Percentiles rank a stretch among this genome's conserved stretches.
Evolutionary conservation across 352 stramenopile genomes (phyloP).

Genomic region (Globisporangium uncinulatum): DNA sequence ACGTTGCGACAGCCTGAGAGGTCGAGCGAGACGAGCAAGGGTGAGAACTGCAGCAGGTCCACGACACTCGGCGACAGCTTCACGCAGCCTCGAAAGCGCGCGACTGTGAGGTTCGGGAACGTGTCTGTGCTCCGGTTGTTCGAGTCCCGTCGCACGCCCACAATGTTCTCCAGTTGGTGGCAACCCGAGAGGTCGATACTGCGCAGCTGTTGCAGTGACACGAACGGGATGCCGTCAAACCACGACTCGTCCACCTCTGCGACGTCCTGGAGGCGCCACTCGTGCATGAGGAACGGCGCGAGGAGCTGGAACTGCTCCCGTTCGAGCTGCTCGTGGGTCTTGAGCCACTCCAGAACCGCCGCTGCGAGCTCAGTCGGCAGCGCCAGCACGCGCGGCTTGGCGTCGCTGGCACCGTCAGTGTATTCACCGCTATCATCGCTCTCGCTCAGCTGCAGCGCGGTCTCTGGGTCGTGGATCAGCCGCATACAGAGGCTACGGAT

Average conservation of each 20-base stretch:
- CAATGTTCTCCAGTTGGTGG: conserved; percentile 41
- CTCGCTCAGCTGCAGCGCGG: conserved; percentile 6
- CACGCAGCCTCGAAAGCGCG: conserved; percentile 45
- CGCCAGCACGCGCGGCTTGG: conserved; percentile 6
- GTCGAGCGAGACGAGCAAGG: conserved; percentile 44
- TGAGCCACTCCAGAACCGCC: conserved; percentile 45
- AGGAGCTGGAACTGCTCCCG: conserved; percentile 54
- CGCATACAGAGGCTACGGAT: conserved; percentile 43
- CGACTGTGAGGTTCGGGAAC: conserved; percentile 45
- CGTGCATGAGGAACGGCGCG: conserved; percentile 39
- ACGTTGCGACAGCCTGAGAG: conserved; percentile 56
- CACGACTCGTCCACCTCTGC: conserved; percentile 53
- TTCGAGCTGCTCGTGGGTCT: conserved; percentile 43
- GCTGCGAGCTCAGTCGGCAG: conserved; percentile 40
- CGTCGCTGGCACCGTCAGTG: background rate
- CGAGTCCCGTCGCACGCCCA: conserved; percentile 27
- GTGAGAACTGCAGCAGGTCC: conserved; percentile 52
- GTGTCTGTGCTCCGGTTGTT: conserved; percentile 26
- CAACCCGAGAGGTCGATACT: conserved; percentile 57
- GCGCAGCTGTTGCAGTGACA: conserved; percentile 41
- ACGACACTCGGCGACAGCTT: conserved; percentile 37
- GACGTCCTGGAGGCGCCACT: conserved; percentile 50
- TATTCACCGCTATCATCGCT: background rate
- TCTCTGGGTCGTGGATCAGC: conserved; percentile 28
- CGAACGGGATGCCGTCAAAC: conserved; percentile 48